phyloP scores from a whole-genome alignment of 169 alveolate genomes.

The Blepharisma undulans region DNA sequence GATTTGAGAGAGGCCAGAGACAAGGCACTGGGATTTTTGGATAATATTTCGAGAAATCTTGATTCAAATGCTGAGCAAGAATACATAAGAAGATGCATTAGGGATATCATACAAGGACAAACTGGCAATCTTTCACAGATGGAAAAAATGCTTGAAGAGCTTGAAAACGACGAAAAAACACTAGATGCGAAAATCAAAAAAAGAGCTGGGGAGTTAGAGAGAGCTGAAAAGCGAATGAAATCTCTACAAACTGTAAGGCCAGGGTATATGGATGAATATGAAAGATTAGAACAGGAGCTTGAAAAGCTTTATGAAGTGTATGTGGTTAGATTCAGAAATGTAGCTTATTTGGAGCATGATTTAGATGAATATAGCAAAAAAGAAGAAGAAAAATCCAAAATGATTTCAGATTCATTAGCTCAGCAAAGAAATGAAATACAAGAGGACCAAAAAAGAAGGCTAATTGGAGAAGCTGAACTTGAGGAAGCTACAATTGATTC shows the following conservation, averaged over 20 bases:
- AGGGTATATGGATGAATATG: slow-evolving; percentile 87
- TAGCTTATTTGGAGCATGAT: slow-evolving; percentile 80
- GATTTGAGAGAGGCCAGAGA: slow-evolving; percentile 79
- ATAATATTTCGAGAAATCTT: slow-evolving; percentile 73
- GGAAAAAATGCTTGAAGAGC: slow-evolving; percentile 77
- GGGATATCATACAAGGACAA: slow-evolving; percentile 73
- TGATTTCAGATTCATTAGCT: not conserved
- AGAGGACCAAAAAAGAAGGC: not conserved
- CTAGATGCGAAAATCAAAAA: slow-evolving; percentile 71
- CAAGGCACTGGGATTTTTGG: slow-evolving; percentile 79
- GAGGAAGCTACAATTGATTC: slow-evolving; percentile 30
- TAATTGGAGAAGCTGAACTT: slow-evolving; percentile 10
- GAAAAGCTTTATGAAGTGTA: slow-evolving; percentile 68
- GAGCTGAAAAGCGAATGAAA: slow-evolving; percentile 78
- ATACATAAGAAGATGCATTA: slow-evolving; percentile 73
- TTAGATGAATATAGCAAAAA: slow-evolving; percentile 68
- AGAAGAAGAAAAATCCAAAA: slow-evolving; percentile 57
- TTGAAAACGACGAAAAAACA: slow-evolving; percentile 75
- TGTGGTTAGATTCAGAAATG: slow-evolving; percentile 82
- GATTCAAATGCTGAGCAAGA: slow-evolving; percentile 76
- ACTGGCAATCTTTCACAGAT: slow-evolving; percentile 72
- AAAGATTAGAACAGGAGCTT: slow-evolving; percentile 57
- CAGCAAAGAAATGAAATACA: slow-evolving; percentile 24
- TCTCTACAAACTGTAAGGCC: slow-evolving; percentile 84
- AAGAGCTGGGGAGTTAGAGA: slow-evolving; percentile 73